A percentile compares a stretch with the other conserved stretches of the same genome.
Evolutionary conservation across 176 grass and related monocot genomes (phyloP).

Genomic region (Triticum timopheevii): DNA sequence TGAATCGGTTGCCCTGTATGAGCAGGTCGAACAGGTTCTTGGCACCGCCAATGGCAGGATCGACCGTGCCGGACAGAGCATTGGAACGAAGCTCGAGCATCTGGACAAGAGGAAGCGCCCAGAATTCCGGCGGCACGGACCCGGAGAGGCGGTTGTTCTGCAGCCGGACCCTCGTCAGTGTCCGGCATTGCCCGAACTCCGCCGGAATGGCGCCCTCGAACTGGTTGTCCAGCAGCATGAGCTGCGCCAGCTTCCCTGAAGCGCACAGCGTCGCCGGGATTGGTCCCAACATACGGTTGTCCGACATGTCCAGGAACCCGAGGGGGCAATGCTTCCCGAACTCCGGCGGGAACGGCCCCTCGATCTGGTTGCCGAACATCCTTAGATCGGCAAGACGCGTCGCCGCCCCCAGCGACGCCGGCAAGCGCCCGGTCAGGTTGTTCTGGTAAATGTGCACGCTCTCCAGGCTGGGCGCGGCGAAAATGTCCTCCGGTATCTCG

Average conservation of each 20-base stretch:
- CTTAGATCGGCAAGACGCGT: conserved; percentile 53
- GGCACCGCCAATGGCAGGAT: conserved; percentile 51
- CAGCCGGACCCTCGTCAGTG: conserved; percentile 59
- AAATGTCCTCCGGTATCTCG: conserved; percentile 62
- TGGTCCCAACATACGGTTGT: conserved; percentile 61
- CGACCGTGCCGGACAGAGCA: conserved; percentile 57
- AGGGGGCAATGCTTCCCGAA: conserved; percentile 72
- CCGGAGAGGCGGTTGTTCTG: conserved; percentile 60
- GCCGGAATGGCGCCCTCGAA: conserved; percentile 62
- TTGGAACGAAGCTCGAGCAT: conserved; percentile 68
- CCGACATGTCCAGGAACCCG: conserved; percentile 50
- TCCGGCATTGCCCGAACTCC: conserved; percentile 55
- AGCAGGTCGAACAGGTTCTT: conserved; percentile 57
- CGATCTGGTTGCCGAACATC: conserved; percentile 64
- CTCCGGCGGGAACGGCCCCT: conserved; percentile 55
- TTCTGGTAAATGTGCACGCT: conserved; percentile 76
- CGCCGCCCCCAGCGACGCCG: conserved; percentile 33
- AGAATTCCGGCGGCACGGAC: conserved; percentile 51
- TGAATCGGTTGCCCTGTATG: conserved; percentile 66
- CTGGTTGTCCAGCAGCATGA: conserved; percentile 67
- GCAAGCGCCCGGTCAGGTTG: conserved; percentile 51
- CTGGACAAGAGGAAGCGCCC: conserved; percentile 59
- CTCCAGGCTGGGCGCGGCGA: conserved; percentile 46
- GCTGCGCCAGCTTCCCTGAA: conserved; percentile 43
- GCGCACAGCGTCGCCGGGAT: conserved; percentile 65